Evolutionary conservation across 2,329 filamentous ascomycete genomes (phyloP), one percentile per base, ranked within the genome.

Genomic region (Ophiocordyceps australis): DNA sequence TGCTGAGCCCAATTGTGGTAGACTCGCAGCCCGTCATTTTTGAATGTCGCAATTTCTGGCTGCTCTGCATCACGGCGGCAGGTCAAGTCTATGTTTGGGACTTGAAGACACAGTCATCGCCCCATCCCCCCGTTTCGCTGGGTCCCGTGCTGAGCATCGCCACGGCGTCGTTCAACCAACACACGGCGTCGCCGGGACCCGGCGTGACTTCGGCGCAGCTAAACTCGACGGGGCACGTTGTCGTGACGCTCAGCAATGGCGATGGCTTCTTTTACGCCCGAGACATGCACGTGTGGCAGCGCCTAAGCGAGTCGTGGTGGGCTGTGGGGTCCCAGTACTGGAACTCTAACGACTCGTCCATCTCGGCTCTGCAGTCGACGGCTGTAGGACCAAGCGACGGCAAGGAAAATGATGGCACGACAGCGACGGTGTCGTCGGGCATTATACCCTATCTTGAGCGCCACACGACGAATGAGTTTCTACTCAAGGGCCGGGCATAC

Each of bases 301-400:
- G 85, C 8, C 61, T 98, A n/a, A 92, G 83, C 3, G 91, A 98
- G 46, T 68, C 81, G 3, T 98, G 89, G 89, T 98, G 89, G 83
- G 86, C 86, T 0, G 83, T 95, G 0, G 85, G 85, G 12, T 92
- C 81, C 38, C 89, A 98, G 46, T 98, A 98, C 48, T 98, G 89
- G 91, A 95, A 98, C 49, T 91, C 83, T 1, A 92, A 83, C 27
- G 89, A 94, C 41, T 83, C 82, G 2, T 83, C 83, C 1, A 72
- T 93, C 27, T 74, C 78, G 24, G 79, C 83, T 26, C 52, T 93
- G 20, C 74, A 82, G 35, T 72, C 79, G 3, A 74, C 72, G 2
- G 71, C 72, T 8, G 63, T 74, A 7, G 71, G 74, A 0, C 59
- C 60, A 13, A 53, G 46, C 17, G 58, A 56, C 30, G 47, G 38